Percentiles rank a stretch among this genome's conserved stretches.
Evolutionary conservation across 192 early-diverging fungal species (phyloP).

Genomic region (Mortierella hygrophila): DNA sequence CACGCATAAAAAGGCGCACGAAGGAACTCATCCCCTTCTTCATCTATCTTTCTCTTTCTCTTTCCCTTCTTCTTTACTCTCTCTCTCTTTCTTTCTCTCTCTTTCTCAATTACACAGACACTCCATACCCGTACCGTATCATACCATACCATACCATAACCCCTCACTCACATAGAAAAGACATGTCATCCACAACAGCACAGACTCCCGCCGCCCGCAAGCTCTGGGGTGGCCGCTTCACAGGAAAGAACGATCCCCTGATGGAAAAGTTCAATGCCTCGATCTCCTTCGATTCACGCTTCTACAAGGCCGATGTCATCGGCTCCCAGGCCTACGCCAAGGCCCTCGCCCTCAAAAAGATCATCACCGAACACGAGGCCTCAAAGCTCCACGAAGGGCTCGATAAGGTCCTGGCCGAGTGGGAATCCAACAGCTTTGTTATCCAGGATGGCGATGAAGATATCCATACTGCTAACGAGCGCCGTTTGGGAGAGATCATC

Average conservation of each 20-base stretch:
- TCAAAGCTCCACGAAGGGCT: conserved; percentile 82
- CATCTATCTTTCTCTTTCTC: neutral
- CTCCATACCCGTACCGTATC: neutral
- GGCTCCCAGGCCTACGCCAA: conserved; percentile 94
- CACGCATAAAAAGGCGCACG: neutral
- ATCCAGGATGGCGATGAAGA: conserved; percentile 91
- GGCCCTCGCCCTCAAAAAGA: conserved; percentile 77
- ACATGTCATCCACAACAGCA: neutral
- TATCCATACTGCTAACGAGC: conserved; percentile 99
- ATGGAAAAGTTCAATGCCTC: conserved; percentile 99
- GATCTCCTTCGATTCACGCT: conserved; percentile 92
- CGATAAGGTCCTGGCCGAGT: conserved; percentile 81
- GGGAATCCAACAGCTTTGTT: conserved; percentile 80
- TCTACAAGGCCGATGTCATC: conserved; percentile 89
- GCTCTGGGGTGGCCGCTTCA: conserved; percentile 91
- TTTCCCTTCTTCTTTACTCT: neutral
- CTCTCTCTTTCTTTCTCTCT: neutral
- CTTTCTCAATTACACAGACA: neutral
- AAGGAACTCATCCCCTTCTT: too few species aligned
- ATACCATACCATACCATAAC: too few species aligned
- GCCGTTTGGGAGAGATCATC: conserved; percentile 92
- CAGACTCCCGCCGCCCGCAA: conserved; percentile 43
- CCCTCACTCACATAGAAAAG: neutral
- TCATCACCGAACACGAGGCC: conserved; percentile 84
- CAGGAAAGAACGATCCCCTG: conserved; percentile 91